Conservation (phyloP, 257 asterid species). For the Lycium ferocissimum region DNA sequence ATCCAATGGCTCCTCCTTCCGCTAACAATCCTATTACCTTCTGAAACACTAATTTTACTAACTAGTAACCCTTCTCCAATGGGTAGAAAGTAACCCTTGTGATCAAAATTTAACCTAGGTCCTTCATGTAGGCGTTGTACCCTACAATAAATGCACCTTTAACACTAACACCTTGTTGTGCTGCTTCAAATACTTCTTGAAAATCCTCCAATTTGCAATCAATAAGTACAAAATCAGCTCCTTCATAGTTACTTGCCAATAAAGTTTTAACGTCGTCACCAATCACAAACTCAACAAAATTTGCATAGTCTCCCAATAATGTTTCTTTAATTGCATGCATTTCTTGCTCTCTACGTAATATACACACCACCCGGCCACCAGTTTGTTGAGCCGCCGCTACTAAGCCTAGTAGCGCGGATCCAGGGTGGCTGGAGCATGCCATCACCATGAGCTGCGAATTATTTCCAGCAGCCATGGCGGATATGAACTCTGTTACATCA, state of each 20-base stretch:
- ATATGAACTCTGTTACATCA: conserved; percentile 70
- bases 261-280: conserved; percentile 56
- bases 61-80: conserved; percentile 73
- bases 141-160: conserved; percentile 51
- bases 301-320: conserved; percentile 32
- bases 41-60: conserved; percentile 35
- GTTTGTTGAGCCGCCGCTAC: conserved; percentile 79
- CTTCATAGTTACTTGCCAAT: conserved; percentile 43
- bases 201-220: conserved; percentile 64
- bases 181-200: conserved; percentile 44
- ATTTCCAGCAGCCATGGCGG: conserved; percentile 78
- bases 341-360: conserved; percentile 26
- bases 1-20: conserved; percentile 62
- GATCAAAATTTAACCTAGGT: conserved; percentile 37
- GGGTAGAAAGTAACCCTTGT: conserved; percentile 60
- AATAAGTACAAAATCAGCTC: conserved; percentile 59
- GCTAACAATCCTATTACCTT: conserved; percentile 15
- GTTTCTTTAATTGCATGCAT: conserved; percentile 41
- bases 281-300: conserved; percentile 46
- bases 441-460: conserved; percentile 65
- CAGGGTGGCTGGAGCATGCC: conserved; percentile 57
- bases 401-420: conserved; percentile 53
- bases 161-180: not conserved
- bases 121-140: conserved; percentile 65
- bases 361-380: conserved; percentile 63